Evolutionary conservation across 495 filamentous ascomycete species (phyloP), one percentile per base, ranked within the genome.

Genomic region (Astrothelium macrocarpum): DNA sequence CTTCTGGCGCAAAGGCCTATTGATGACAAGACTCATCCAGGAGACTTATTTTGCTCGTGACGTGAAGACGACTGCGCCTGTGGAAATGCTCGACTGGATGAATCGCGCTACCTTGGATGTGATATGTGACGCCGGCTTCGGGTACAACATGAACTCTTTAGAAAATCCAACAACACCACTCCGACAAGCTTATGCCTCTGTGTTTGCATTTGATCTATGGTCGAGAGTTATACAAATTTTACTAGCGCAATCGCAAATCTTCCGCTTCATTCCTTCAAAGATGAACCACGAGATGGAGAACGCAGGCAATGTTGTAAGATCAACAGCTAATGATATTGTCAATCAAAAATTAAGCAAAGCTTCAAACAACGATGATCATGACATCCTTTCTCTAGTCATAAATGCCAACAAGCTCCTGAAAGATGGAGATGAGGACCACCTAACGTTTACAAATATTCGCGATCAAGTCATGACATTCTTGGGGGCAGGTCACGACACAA

Each of bases 381-480:
- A 96, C 69, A 95, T 97, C 63, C 78, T 96, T 60, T 90, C 88
- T 9, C 85, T 94, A 0, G 91, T 91, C 25, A 67, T 74, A 28
- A 46, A 67, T 34, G 71, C 71, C 5, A 68, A 70, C 29, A 64
- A 67, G 45, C 81, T 83, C 46, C 73, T 96, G 26, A 80, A 88
- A 63, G 88, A 84, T 23, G 89, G 86, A 42, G 83, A 81, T 28
- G 78, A 81, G 0, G 78, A 82, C 65, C 81, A 84, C 65, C 95
- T 95, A 72, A 81, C 78, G 31, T 88, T 93, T 59, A 87, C 90
- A 36, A 86, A 89, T 59, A 85, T 96, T 29, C 79, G 90, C 46
- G 89, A 96, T 71, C 92, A 97, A 71, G 82, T 95, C 72, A 95
- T 96, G 91, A 97, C 92, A 1, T 96, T 97, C 78, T 84, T 96